Percentiles rank a stretch among this genome's conserved stretches.
phyloP scores from a whole-genome alignment of 371 early-diverging fungal species.

The Mucor saturninus region DNA sequence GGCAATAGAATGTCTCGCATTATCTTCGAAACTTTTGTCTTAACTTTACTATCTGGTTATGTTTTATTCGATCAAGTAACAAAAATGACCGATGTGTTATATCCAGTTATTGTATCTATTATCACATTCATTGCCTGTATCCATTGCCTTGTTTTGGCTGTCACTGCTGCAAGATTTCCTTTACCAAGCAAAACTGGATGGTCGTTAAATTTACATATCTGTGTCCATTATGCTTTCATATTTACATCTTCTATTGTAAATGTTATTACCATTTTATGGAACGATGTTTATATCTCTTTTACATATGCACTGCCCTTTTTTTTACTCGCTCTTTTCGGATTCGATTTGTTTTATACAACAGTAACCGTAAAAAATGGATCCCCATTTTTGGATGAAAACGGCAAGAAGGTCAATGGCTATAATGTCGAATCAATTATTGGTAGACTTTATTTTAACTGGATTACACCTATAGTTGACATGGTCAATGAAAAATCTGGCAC shows the following conservation, averaged over 20 bases:
- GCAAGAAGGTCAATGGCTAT: conserved; percentile 17
- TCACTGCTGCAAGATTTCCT: conserved; percentile 14
- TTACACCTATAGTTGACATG: conserved; percentile 28
- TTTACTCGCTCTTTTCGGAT: conserved; percentile 17
- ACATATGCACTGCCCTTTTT: conserved; percentile 11
- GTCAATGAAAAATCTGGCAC: conserved; percentile 29
- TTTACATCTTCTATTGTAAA: conserved; percentile 14
- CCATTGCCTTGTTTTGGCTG: conserved; percentile 22
- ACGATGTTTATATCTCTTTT: not conserved
- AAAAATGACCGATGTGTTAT: not conserved
- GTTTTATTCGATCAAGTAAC: not conserved
- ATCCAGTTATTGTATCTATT: not conserved
- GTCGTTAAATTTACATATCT: conserved; percentile 42
- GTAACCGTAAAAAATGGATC: conserved; percentile 33
- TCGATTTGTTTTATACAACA: conserved; percentile 33
- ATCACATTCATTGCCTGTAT: conserved; percentile 17
- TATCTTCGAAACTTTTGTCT: conserved; percentile 10
- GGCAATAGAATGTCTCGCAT: conserved; percentile 11
- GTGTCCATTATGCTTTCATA: conserved; percentile 24
- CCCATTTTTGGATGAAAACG: conserved; percentile 39
- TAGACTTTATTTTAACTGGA: conserved; percentile 30
- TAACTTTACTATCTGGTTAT: conserved; percentile 10
- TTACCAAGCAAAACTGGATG: conserved; percentile 31
- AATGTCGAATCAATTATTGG: conserved; percentile 29
- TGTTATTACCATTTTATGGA: not conserved